A percentile compares a stretch with the other conserved stretches of the same genome.
Evolutionary conservation across 2,329 filamentous ascomycete species (phyloP).

Genomic region (Meredithiella fracta): DNA sequence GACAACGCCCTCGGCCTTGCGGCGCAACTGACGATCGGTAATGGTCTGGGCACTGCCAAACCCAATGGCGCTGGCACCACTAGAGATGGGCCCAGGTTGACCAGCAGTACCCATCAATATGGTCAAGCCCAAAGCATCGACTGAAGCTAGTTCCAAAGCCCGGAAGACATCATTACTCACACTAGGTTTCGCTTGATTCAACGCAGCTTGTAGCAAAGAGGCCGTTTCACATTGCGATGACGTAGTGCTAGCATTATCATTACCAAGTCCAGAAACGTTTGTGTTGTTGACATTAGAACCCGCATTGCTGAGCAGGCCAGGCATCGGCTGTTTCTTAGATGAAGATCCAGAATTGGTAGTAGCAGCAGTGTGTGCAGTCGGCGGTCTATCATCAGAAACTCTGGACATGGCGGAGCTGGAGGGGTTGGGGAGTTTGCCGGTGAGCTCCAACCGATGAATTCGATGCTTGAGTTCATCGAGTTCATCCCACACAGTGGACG

Average conservation of each 20-base stretch:
- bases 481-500: constrained; percentile 95
- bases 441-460: constrained; percentile 77
- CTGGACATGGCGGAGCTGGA: constrained; percentile 65
- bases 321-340: constrained; percentile 46
- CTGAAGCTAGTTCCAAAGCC: constrained; percentile 63
- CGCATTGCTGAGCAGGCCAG: constrained; percentile 27
- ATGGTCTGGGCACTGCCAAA: constrained; percentile 27
- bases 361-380: constrained; percentile 77
- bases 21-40: constrained; percentile 69
- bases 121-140: constrained; percentile 65
- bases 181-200: constrained; percentile 58
- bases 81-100: constrained; percentile 51
- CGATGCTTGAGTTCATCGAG: constrained; percentile 87
- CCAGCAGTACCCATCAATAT: constrained; percentile 60
- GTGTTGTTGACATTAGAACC: constrained; percentile 22
- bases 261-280: constrained; percentile 8
- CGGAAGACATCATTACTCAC: constrained; percentile 57
- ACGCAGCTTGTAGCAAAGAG: constrained; percentile 62
- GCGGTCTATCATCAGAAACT: constrained; percentile 62
- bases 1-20: constrained; percentile 86
- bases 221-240: constrained; percentile 43
- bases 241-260: constrained; percentile 28
- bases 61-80: constrained; percentile 47
- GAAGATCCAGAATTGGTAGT: constrained; percentile 78
- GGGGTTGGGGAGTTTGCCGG: constrained; percentile 69